These are phyloP conservation scores for Elymus sibiricus DNA, from an alignment of 176 grass and related monocot genomes.

Conservation along the genomic window DNA sequence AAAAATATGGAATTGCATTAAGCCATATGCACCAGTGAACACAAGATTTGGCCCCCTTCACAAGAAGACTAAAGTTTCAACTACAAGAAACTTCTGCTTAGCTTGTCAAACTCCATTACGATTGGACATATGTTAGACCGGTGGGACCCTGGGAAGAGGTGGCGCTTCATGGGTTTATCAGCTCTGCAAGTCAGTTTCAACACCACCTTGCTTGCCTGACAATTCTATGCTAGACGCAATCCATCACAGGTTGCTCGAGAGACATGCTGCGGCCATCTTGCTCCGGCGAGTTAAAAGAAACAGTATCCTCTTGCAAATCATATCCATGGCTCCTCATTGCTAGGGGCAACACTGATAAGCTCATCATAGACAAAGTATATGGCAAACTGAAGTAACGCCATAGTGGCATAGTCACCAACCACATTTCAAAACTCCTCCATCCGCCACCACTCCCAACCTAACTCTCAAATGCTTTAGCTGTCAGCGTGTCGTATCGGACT, in stretches of 20 bases:
- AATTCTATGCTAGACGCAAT: background rate
- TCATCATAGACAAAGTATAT: background rate
- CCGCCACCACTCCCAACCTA: background rate
- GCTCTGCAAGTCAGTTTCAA: background rate
- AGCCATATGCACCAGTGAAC: background rate
- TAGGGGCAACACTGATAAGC: background rate
- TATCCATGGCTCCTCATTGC: background rate
- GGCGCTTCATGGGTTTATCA: background rate
- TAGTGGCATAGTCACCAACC: background rate
- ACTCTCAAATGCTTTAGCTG: background rate
- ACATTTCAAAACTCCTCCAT: background rate
- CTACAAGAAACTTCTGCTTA: background rate
- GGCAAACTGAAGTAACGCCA: background rate
- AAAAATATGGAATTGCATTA: background rate
- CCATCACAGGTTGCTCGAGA: background rate
- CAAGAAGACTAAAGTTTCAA: background rate
- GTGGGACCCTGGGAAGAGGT: background rate
- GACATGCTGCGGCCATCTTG: background rate
- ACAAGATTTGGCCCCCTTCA: background rate
- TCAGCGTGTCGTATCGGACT: background rate
- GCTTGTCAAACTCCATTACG: background rate
- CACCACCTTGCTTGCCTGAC: background rate
- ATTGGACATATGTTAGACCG: background rate
- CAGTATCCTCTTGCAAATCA: background rate
- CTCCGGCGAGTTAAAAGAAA: background rate